phyloP scores from a whole-genome alignment of 2,329 filamentous ascomycete genomes.

The Cryphonectria radicalis region DNA sequence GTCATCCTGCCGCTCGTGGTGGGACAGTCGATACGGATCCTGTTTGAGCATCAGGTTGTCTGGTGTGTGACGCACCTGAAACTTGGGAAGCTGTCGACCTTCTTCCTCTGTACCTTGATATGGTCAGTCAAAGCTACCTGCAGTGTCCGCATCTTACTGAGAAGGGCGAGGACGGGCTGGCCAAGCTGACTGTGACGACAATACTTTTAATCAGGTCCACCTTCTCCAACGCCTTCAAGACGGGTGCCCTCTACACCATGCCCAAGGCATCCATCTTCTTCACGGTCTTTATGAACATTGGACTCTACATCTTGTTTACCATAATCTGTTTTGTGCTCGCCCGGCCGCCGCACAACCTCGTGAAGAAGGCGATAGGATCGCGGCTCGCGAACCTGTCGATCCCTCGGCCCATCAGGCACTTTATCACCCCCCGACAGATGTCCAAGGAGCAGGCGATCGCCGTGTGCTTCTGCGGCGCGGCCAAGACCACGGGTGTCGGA shows the following conservation, averaged over 20 bases:
- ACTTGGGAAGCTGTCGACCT: conserved; percentile 52
- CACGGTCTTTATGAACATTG: conserved; percentile 69
- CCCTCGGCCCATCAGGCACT: conserved; percentile 38
- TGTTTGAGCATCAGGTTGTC: conserved; percentile 55
- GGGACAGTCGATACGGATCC: conserved; percentile 63
- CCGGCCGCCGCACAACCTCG: conserved; percentile 45
- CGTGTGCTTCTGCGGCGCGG: conserved; percentile 73
- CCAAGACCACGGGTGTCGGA: conserved; percentile 72
- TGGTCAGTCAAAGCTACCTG: conserved; percentile 44
- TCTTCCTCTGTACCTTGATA: conserved; percentile 52
- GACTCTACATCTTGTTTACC: conserved; percentile 65
- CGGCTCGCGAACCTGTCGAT: conserved; percentile 39
- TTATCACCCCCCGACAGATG: conserved; percentile 56
- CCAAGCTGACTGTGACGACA: background rate
- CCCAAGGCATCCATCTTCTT: conserved; percentile 67
- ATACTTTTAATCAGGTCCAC: conserved; percentile 57
- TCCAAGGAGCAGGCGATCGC: conserved; percentile 67
- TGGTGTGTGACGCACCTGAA: conserved; percentile 59
- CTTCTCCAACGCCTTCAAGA: conserved; percentile 68
- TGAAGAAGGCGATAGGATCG: conserved; percentile 39
- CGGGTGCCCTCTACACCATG: conserved; percentile 62
- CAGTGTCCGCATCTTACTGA: conserved; percentile 40
- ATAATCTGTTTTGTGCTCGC: conserved; percentile 60
- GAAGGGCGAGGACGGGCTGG: background rate
- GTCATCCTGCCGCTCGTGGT: conserved; percentile 66